Base-by-base conservation (phyloP, 108 stramenopile genomes). In the Cylindrotheca closterium region DNA sequence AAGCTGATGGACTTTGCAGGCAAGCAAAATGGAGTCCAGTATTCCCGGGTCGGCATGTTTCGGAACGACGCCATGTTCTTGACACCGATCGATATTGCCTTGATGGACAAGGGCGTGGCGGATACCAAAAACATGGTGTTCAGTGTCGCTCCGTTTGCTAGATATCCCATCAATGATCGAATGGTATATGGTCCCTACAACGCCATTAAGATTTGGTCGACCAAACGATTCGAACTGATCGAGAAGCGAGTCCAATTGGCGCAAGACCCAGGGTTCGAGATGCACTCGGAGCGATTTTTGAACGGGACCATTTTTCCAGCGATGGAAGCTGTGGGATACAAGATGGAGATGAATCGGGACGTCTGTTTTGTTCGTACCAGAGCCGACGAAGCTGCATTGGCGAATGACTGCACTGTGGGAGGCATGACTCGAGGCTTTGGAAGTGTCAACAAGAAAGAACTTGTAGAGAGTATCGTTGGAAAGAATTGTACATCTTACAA, bases 131-230 rank as follows among this genome's bases (percentile, higher is more conserved):
- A 75, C 32, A 10, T 47, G 30, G 37, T 70, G 22, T 58, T 68
- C n/a, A 67, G 72, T n/a, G 46, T 58, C 12, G 54, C 74, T 0
- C 47, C 26, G 0, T 79, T 79, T 67, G 74, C 62, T 24, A 28
- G 49, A 48, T 52, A 51, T 23, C 78, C 77, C 0, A 60, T 81
- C 34, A 79, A 69, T 62, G 75, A 79, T 71, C 79, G 85, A 24
- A 71, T 83, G 63, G 55, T 82, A 18, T 78, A 79, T 65, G 81
- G 85, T 19, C 69, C 77, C 12, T 70, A 71, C 58, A 65, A 76
- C 5, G 79, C 77, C 7, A 74, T 80, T 28, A 74, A 76, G 37
- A 62, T 81, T 47, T 86, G 85, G 85, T 73, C 81, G 19, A 79
- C 80, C 1, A 55, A 76, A 53, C 73, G 85, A 34, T 86, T 86